phyloP scores from a whole-genome alignment of 164 flowering plant genomes.

The Cinnamomum chago region DNA sequence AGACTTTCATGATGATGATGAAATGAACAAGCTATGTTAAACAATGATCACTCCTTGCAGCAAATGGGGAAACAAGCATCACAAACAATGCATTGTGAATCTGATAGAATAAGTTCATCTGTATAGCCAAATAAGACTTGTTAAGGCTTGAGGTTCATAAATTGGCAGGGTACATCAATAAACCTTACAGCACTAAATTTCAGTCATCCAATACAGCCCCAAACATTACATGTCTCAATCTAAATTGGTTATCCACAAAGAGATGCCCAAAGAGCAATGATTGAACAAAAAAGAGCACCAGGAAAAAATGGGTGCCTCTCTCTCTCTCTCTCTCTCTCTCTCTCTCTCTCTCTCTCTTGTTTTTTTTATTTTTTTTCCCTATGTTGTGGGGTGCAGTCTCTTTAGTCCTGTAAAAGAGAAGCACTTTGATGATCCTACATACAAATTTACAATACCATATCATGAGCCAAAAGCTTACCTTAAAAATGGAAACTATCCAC shows the following conservation, averaged over 20 bases:
- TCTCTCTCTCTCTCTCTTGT: neutral
- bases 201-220: neutral
- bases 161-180: too few relatives aligned
- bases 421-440: neutral
- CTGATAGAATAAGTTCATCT: too few relatives aligned
- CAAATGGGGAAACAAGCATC: too few relatives aligned
- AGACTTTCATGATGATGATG: too few relatives aligned
- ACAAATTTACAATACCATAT: neutral
- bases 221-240: neutral
- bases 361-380: too few relatives aligned
- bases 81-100: too few relatives aligned
- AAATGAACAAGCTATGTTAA: too few relatives aligned
- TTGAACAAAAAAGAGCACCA: neutral
- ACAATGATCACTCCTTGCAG: too few relatives aligned
- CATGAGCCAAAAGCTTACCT: neutral
- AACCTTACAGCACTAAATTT: neutral
- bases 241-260: neutral
- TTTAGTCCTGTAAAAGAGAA: too few relatives aligned
- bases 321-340: neutral
- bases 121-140: too few relatives aligned
- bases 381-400: neutral
- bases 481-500: conserved; percentile 39
- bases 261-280: neutral
- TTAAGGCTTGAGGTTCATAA: too few relatives aligned
- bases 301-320: neutral